These are phyloP conservation scores for Mallotus nudiflorus DNA, from an alignment of 345 rosid genomes.

Conservation along the genomic window DNA sequence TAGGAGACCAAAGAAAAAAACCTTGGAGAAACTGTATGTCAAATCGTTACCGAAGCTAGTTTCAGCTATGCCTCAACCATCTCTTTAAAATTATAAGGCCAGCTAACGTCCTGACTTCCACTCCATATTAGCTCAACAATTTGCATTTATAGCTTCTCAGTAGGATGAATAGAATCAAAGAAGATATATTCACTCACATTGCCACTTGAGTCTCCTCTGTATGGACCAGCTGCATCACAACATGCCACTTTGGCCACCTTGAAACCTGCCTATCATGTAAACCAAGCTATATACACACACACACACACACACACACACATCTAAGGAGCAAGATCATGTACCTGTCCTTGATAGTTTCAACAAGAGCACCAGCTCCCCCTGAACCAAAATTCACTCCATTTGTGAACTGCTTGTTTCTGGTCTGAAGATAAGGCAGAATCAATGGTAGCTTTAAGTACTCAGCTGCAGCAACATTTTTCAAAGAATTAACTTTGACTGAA, in stretches of 20 bases:
- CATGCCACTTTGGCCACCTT: conserved; percentile 1
- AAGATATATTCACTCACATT: conserved; percentile 3
- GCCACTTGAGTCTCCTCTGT: conserved; percentile 5
- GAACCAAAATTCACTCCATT: conserved; percentile 38
- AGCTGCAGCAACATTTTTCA: conserved; percentile 9
- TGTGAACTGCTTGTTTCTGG: background rate
- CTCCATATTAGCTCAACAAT: too few relatives aligned
- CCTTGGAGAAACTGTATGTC: too few relatives aligned
- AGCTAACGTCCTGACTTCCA: too few relatives aligned
- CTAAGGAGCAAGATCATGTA: background rate
- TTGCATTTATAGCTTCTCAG: too few relatives aligned
- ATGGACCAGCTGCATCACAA: conserved; percentile 4
- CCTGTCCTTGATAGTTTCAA: conserved; percentile 5
- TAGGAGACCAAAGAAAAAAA: too few relatives aligned
- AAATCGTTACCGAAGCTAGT: too few relatives aligned
- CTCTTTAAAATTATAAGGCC: too few relatives aligned
- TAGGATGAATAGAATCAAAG: conserved; percentile 16
- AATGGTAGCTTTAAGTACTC: conserved; percentile 26
- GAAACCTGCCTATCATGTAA: too few relatives aligned
- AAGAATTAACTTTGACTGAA: background rate
- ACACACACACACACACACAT: too few relatives aligned
- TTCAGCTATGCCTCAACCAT: too few relatives aligned
- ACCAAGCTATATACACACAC: too few relatives aligned
- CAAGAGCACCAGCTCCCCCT: conserved; percentile 35
- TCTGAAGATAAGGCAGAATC: conserved; percentile 24